phyloP scores from a whole-genome alignment of 75 land plant species.

The Chamaecyparis obtusa region DNA sequence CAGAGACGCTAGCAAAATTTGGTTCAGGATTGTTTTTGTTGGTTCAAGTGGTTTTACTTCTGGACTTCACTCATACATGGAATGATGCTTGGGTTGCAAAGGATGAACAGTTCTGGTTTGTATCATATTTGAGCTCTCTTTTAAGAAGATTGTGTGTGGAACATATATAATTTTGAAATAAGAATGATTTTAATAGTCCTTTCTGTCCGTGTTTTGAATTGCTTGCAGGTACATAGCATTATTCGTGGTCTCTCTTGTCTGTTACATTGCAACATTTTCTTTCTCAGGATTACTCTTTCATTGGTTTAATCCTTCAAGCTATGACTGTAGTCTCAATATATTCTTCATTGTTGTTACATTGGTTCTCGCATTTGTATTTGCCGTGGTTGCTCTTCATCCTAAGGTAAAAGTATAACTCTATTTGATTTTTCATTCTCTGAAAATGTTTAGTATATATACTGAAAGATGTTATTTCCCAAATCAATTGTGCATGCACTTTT shows the following conservation, averaged over 20 bases:
- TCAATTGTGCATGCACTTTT: neutral
- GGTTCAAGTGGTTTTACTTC: slow-evolving; percentile 84
- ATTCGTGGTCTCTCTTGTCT: slow-evolving; percentile 59
- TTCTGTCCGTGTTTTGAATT: slow-evolving; percentile 36
- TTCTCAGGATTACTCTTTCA: slow-evolving; percentile 78
- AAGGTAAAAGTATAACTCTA: slow-evolving; percentile 37
- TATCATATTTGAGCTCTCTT: neutral
- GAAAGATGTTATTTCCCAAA: neutral
- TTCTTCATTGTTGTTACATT: slow-evolving; percentile 91
- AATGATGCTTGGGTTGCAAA: slow-evolving; percentile 96
- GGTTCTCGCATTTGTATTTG: slow-evolving; percentile 77
- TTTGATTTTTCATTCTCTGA: neutral
- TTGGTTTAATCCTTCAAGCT: slow-evolving; percentile 94
- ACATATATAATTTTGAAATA: neutral
- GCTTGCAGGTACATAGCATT: slow-evolving; percentile 67
- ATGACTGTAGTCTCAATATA: slow-evolving; percentile 83
- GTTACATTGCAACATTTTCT: slow-evolving; percentile 69
- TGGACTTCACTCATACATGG: slow-evolving; percentile 88
- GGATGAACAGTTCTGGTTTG: slow-evolving; percentile 93
- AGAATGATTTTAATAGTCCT: neutral
- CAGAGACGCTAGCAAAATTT: slow-evolving; percentile 76
- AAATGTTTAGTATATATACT: neutral
- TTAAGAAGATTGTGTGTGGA: neutral
- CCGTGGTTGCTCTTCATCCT: slow-evolving; percentile 64
- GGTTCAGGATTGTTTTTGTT: slow-evolving; percentile 91